These are phyloP conservation scores for Puccinia triticina DNA, from an alignment of 1,284 basidiomycete species.

Conservation along the genomic window DNA sequence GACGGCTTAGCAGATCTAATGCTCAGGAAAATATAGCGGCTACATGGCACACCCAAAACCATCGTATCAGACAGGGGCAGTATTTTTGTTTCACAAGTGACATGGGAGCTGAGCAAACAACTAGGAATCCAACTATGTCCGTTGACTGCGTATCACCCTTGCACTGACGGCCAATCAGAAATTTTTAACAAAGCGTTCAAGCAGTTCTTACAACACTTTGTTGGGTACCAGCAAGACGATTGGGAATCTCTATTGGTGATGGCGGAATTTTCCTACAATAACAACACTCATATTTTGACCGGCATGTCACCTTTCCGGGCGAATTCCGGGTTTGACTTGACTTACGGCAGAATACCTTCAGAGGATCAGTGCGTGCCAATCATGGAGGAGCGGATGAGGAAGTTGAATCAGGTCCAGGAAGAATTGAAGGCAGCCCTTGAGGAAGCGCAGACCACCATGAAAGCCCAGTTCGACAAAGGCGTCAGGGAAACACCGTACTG, in stretches of 20 bases:
- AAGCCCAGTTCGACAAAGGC: not conserved
- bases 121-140: not conserved
- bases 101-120: not conserved
- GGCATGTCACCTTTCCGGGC: not conserved
- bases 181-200: not conserved
- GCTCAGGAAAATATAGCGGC: not conserved
- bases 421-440: not conserved
- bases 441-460: not conserved
- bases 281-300: not conserved
- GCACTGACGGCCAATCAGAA: constrained; percentile 32
- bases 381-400: too few relatives aligned
- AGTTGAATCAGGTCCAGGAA: not conserved
- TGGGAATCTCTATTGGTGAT: constrained; percentile 20
- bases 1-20: not conserved
- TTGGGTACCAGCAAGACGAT: not conserved
- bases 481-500: not conserved
- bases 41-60: constrained; percentile 13
- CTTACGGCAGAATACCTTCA: not conserved
- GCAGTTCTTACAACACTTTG: too few relatives aligned
- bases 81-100: constrained; percentile 12
- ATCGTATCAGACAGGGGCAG: constrained; percentile 21
- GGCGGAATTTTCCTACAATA: constrained; percentile 39
- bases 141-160: constrained; percentile 4
- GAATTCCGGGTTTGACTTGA: not conserved
- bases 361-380: not conserved